Evolutionary conservation across 176 grass and related monocot genomes (phyloP), one percentile per base, ranked within the genome.

Genomic region (Chloris gayana): DNA sequence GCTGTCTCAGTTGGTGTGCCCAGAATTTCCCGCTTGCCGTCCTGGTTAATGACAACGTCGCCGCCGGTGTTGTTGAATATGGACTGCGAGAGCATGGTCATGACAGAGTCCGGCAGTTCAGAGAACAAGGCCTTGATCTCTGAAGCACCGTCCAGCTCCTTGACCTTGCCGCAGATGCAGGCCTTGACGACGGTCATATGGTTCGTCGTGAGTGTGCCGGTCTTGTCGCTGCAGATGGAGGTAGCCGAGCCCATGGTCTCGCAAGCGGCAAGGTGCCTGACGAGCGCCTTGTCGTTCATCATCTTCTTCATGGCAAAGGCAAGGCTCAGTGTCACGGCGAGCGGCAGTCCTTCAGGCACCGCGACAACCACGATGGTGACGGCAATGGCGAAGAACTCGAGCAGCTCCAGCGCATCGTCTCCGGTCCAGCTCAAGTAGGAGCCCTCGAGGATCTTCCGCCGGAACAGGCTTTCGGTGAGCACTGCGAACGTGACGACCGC

Each of bases 301-400:
- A 98, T 98, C 82, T 98, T 98, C 73, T 98, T 98, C 92, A 98
- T 98, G 73, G 95, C 95, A 64, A 98, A 98, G 56, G 92, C 95
- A 82, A 98, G 91, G 84, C 95, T 98, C 34, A 98, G 83, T 24
- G 95, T 98, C 44, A 98, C 95, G 0, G 95, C 95, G 7, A 98
- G 88, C 0, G 95, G 95, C n/a, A 98, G 66, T 9, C 95, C 95
- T 82, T 98, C 95, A 21, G 92, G 95, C 7, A 98, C 95, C 8
- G 95, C 95, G 5, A 98, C 95, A 4, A 98, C 92, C 14, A 95
- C 95, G 54, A 98, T 93, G 5, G 92, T 98, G 12, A 98, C 92
- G 33, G 92, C 95, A 75, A 98, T 91, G 39, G 95, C 95, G 15
- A 98, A 98, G 80, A 88, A 98, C 80, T 98, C 95, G 42, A 94